Evolutionary conservation across 176 grass and related monocot genomes (phyloP).

Genomic region (Carex littledalei): DNA sequence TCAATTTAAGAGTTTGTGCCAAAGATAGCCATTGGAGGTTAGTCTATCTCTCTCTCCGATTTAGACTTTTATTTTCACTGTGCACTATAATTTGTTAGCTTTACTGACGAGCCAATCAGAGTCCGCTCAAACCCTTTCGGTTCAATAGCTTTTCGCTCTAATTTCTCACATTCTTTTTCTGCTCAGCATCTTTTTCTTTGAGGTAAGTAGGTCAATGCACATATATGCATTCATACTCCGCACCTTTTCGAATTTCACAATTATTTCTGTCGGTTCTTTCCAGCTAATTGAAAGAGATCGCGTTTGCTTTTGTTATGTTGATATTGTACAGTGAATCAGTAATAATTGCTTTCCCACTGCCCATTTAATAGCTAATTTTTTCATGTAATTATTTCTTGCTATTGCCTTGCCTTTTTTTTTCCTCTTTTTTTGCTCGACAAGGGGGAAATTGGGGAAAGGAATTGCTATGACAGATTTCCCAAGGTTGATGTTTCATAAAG

Average conservation of each 20-base stretch:
- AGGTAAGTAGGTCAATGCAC: too few relatives aligned
- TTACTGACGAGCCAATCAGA: not conserved
- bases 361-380: not conserved
- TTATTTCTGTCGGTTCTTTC: not conserved
- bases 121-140: not conserved
- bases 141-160: not conserved
- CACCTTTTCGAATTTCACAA: not conserved
- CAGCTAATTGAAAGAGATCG: conserved; percentile 4
- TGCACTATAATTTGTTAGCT: not conserved
- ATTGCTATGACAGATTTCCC: not conserved
- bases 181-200: not conserved
- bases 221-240: too few relatives aligned
- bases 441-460: not conserved
- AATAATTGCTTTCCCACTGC: not conserved
- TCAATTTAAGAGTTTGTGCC: conserved; percentile 6
- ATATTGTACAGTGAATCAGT: not conserved
- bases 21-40: conserved; percentile 14
- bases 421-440: not conserved
- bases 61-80: not conserved
- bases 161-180: not conserved
- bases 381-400: not conserved
- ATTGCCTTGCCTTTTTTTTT: not conserved
- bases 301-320: not conserved
- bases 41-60: not conserved
- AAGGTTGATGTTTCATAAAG: not conserved